Evolutionary conservation across 169 alveolate genomes (phyloP), one percentile per base, ranked within the genome.

Genomic region (Plasmodium billcollinsi): DNA sequence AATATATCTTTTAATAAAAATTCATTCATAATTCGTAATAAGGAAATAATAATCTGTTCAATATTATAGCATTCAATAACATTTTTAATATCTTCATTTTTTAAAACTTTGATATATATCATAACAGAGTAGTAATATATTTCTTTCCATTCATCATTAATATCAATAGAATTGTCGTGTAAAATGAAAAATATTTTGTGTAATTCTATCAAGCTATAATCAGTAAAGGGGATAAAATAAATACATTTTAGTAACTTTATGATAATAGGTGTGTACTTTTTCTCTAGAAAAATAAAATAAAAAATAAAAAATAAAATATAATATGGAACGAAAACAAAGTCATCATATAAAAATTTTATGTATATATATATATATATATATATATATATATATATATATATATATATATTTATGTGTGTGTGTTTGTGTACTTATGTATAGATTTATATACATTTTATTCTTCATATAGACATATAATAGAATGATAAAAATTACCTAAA

Each of bases 111-210:
- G 15, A 85, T 71, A 56, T 71, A 85, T 71, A 85, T 85, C 56
- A 59, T 56, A n/a, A 85, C 56, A 54, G 88, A 71, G 29, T 85
- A 85, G 47, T 71, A 85, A 43, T 85, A 85, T 33, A 85, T 85
- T 21, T 71, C 88, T 43, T 61, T 85, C 92, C 88, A 85, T 63
- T 85, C 59, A 2, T 71, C 86, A 74, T 71, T 85, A 29, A 70
- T 15, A 45, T 49, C 63, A 54, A 85, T 49, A 70, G 71, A 45
- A 12, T 21, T 45, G 43, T 85, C 88, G 15, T 74, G 73, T 1
- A 85, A 56, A 74, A 85, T 47, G 58, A 29, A 85, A 73, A 85
- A 85, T 45, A 85, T 85, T 85, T 85, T 85, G 43, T 85, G 74
- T 50, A 85, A 45, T 20, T 85, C 92, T 21, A 85, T 66, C 18